phyloP scores from a whole-genome alignment of 169 alveolate genomes.

The Cryptosporidium meleagridis region DNA sequence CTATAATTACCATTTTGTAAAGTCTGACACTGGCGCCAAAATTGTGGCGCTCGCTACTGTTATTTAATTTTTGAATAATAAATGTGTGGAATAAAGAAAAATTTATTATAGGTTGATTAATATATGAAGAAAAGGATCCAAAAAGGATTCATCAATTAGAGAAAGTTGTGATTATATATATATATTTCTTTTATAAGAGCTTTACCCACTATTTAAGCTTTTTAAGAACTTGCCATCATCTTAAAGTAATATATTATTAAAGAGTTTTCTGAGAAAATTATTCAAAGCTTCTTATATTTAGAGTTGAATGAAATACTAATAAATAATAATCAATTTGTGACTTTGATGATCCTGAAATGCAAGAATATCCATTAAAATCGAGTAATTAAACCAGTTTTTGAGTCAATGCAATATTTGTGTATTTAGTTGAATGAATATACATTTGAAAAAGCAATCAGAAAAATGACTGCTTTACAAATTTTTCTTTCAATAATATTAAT shows the following conservation, averaged over 20 bases:
- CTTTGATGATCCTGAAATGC: neutral
- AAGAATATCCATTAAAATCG: no score
- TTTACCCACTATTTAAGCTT: no score
- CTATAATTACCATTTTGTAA: neutral
- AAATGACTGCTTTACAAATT: neutral
- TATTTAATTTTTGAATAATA: neutral
- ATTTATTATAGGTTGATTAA: neutral
- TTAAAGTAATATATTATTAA: neutral
- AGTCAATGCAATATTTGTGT: neutral
- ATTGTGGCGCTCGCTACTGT: neutral
- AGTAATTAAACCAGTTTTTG: neutral
- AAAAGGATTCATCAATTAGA: neutral
- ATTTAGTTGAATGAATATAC: neutral
- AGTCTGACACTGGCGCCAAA: conserved; percentile 45
- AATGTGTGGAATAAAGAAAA: conserved; percentile 15
- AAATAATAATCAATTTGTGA: neutral
- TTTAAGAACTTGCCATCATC: no score
- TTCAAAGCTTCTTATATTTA: neutral
- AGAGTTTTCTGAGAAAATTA: neutral
- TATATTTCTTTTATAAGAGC: no score
- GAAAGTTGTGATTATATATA: no score
- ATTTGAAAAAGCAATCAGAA: neutral
- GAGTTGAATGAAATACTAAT: no score
- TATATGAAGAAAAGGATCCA: neutral
- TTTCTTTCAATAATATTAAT: neutral